These are phyloP conservation scores for Colletotrichum camelliae DNA, from an alignment of 2,329 filamentous ascomycete species.

Conservation along the genomic window DNA sequence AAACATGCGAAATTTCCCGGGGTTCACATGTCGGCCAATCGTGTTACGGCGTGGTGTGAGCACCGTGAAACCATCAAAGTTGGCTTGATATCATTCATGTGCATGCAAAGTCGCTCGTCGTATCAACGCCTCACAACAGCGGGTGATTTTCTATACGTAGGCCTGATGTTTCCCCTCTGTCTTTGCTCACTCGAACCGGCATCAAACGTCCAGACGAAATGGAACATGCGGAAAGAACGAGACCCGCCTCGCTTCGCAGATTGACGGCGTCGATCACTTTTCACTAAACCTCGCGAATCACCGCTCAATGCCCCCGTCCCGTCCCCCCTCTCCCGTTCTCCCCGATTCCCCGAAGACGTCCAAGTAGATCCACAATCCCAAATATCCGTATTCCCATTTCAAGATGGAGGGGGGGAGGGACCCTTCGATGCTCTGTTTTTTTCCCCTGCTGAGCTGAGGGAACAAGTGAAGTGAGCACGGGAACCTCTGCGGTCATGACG, in stretches of 20 bases:
- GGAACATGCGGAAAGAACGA: background rate
- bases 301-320: background rate
- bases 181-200: background rate
- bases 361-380: background rate
- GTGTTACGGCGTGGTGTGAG: background rate
- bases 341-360: background rate
- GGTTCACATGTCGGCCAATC: background rate
- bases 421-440: background rate
- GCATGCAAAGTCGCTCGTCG: background rate
- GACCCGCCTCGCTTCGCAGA: background rate
- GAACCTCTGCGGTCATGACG: background rate
- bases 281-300: background rate
- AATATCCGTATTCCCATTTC: background rate
- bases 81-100: background rate
- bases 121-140: background rate
- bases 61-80: background rate
- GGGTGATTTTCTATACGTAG: background rate
- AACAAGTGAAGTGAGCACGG: background rate
- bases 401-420: background rate
- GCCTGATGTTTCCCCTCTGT: background rate
- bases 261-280: background rate
- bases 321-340: background rate
- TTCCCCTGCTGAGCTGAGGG: background rate
- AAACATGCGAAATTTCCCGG: background rate
- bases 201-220: background rate